Evolutionary conservation across 148 eudicot genomes (phyloP), one percentile per base, ranked within the genome.

Genomic region (Gaultheria prostrata): DNA sequence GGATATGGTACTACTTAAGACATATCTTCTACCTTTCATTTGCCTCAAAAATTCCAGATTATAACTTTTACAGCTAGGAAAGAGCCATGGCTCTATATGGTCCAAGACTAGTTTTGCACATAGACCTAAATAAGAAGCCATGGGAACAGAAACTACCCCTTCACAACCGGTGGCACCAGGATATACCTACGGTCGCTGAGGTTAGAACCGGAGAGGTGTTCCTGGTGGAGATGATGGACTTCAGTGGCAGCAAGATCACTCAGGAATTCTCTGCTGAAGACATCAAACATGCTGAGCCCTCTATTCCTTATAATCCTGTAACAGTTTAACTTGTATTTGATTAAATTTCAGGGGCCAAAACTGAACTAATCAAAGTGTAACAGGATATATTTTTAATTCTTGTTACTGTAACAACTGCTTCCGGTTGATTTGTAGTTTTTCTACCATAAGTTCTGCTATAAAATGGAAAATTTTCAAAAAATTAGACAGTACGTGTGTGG

Each of bases 101-200:
- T 45, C 92, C 93, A 53, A 90, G 83, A 79, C 56, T 88, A 54
- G 88, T 92, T 63, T 88, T 93, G 51, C 90, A 93, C 18, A 86
- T 95, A 78, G 93, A 95, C 88, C 84, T 93, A 51, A 91, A 91
- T 87, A 93, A 89, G 90, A 85, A 83, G 79, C 94, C 98, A 83
- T 90, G 93, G 90, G 92, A 92, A 59, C 98, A 95, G 72, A 85
- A 82, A 35, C 82, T 83, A 26, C 94, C 97, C 32, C 93, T 93
- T 65, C 98, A 95, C 88, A 95, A 95, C 85, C 92, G 95, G 53
- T 95, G 98, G 98, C 97, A 95, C 85, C 97, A 95, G 4, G 86
- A 90, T 20, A 89, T 93, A 86, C 93, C 95, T 24, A 80, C 95
- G 9, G 93, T 95, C 74, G 90, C 93, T 18, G 92, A 90, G 86